Base-by-base conservation (phyloP, 2,329 filamentous ascomycete species). In the Fusarium sp. region DNA sequence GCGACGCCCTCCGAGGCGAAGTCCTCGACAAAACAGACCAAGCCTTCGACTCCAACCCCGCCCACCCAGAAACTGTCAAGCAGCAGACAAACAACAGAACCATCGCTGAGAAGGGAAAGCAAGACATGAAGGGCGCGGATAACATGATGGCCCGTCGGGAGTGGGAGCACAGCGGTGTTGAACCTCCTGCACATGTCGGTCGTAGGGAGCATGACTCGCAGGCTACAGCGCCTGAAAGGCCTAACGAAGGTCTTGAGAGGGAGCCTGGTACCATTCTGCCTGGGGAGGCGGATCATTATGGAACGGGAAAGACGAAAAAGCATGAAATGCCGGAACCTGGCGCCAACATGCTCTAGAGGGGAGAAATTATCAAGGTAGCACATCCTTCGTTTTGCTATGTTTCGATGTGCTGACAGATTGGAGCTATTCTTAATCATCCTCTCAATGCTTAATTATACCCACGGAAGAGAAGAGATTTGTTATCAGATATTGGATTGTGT, bases 1-100 rank as follows among this genome's bases (percentile, higher is more conserved):
- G 71, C 17, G 71, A 73, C 31, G 69, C 60, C 4, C n/a, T 73
- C 0, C 45, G 71, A 21, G 71, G 71, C 9, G 61, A 58, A 20
- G 33, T 50, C 15, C 55, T 73, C 42, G 58, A 72, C 1, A 67
- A 63, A 27, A 66, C 71, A 13, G 71, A 73, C 7, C 33, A 70
- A 36, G 61, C 61, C 11, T 73, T 73, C 18, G 62, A 72, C 5
- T 62, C 39, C 14, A 35, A 73, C 33, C 55, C 59, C 1, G 42
- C 31, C 21, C 54, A 73, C 33, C 71, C 71, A 1, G 23, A 51
- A 4, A 51, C 58, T 2, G 11, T 52, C 4, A 47, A 50, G 3
- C 46, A 51, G 0, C n/a, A 58, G 5, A 21, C 10, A 3, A 43
- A 71, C 13, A 73, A 70, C 25, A 48, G 41, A 11, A 14, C n/a